Conservation (phyloP, 345 rosid species). For the Citrus inodora region DNA sequence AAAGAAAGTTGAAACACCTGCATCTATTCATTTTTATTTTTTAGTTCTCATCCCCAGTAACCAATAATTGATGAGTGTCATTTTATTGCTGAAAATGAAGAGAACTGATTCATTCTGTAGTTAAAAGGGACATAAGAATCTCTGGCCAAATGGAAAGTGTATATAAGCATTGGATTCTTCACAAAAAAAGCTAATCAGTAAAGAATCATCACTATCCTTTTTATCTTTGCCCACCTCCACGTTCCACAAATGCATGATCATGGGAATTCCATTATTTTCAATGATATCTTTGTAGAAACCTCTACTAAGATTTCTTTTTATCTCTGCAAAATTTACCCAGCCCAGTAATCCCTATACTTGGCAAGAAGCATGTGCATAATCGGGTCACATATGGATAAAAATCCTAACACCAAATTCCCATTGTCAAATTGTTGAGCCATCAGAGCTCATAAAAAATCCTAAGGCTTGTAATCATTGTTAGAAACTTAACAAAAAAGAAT, state of each 20-base stretch:
- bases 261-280: background rate
- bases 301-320: background rate
- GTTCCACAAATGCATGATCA: background rate
- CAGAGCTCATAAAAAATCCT: too few species aligned
- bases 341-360: background rate
- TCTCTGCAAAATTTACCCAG: background rate
- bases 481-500: background rate
- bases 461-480: too few species aligned
- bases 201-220: slow-evolving; percentile 1
- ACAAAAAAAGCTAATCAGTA: background rate
- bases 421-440: background rate
- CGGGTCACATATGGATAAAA: background rate
- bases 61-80: background rate
- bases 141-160: slow-evolving; percentile 4
- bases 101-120: slow-evolving; percentile 6
- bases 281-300: background rate
- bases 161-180: slow-evolving; percentile 37
- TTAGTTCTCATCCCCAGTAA: background rate
- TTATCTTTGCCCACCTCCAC: slow-evolving; percentile 1
- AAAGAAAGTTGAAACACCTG: background rate
- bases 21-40: background rate
- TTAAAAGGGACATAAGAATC: slow-evolving; percentile 6
- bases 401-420: background rate
- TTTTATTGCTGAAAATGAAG: background rate
- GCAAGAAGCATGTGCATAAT: background rate